Conservation (phyloP, 1,139 yeast species). For the Pichia norvegensis region DNA sequence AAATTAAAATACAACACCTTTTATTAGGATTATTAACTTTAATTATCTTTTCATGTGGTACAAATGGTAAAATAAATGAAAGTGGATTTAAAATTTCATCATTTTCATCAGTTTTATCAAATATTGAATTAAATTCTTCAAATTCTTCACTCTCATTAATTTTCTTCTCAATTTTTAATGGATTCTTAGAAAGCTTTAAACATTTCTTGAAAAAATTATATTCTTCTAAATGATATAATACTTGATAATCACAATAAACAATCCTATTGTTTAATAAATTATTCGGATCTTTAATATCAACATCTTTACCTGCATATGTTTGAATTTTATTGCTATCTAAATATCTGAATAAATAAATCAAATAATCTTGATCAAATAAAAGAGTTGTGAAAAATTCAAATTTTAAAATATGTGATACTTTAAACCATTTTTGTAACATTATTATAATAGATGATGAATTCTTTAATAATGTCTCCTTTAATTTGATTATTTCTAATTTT, state of each 20-base stretch:
- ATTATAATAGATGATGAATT: slow-evolving; percentile 50
- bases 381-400: slow-evolving; percentile 67
- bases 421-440: slow-evolving; percentile 67
- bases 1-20: slow-evolving; percentile 38
- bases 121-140: slow-evolving; percentile 14
- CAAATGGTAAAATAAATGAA: slow-evolving; percentile 23
- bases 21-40: slow-evolving; percentile 31
- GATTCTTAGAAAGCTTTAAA: slow-evolving; percentile 15
- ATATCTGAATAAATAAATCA: slow-evolving; percentile 31
- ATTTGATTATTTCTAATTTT: slow-evolving; percentile 47
- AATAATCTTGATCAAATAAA: slow-evolving; percentile 49
- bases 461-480: slow-evolving; percentile 60
- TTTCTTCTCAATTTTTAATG: slow-evolving; percentile 4
- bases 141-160: slow-evolving; percentile 12
- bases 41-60: slow-evolving; percentile 23
- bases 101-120: slow-evolving; percentile 13
- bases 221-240: slow-evolving; percentile 21
- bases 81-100: slow-evolving; percentile 8
- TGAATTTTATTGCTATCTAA: slow-evolving; percentile 30
- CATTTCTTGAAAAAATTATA: slow-evolving; percentile 23
- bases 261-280: slow-evolving; percentile 22
- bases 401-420: slow-evolving; percentile 66
- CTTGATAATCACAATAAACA: slow-evolving; percentile 27
- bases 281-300: slow-evolving; percentile 23
- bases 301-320: slow-evolving; percentile 19